Percentiles rank a stretch among this genome's conserved stretches.
phyloP scores from a whole-genome alignment of 2,329 filamentous ascomycete genomes.

The Fusarium succisae region DNA sequence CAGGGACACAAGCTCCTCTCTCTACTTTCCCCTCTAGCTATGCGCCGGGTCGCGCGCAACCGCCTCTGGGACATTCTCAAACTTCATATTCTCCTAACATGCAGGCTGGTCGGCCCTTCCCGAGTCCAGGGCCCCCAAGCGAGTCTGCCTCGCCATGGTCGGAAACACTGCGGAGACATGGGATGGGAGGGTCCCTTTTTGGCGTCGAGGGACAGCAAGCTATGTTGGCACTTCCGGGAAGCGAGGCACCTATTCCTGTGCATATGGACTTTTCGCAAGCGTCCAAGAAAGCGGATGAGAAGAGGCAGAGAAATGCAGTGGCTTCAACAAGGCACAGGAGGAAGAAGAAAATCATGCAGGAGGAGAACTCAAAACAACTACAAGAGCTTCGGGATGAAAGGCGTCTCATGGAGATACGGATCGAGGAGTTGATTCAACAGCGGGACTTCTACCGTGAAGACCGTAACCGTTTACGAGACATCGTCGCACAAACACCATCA shows the following conservation, averaged over 20 bases:
- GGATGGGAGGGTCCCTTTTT: conserved; percentile 39
- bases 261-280: conserved; percentile 83
- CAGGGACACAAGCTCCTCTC: conserved; percentile 39
- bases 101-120: conserved; percentile 34
- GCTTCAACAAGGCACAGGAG: conserved; percentile 85
- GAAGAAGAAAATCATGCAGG: conserved; percentile 84
- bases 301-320: conserved; percentile 84
- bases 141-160: conserved; percentile 45
- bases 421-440: conserved; percentile 54
- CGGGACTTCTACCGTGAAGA: conserved; percentile 79
- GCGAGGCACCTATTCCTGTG: conserved; percentile 60
- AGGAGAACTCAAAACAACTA: conserved; percentile 74
- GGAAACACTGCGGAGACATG: conserved; percentile 46
- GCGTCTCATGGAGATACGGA: conserved; percentile 67
- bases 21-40: conserved; percentile 36
- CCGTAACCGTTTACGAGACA: conserved; percentile 74
- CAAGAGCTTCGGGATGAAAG: conserved; percentile 74
- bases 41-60: conserved; percentile 25
- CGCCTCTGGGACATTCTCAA: conserved; percentile 30
- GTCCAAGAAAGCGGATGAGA: conserved; percentile 85
- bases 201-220: conserved; percentile 50
- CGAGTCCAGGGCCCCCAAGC: conserved; percentile 28
- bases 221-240: conserved; percentile 52
- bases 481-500: conserved; percentile 68
- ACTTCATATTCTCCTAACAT: conserved; percentile 32